Evolutionary conservation across 768 basidiomycete genomes (phyloP), one percentile per base, ranked within the genome.

Genomic region (Suillus brevipes): DNA sequence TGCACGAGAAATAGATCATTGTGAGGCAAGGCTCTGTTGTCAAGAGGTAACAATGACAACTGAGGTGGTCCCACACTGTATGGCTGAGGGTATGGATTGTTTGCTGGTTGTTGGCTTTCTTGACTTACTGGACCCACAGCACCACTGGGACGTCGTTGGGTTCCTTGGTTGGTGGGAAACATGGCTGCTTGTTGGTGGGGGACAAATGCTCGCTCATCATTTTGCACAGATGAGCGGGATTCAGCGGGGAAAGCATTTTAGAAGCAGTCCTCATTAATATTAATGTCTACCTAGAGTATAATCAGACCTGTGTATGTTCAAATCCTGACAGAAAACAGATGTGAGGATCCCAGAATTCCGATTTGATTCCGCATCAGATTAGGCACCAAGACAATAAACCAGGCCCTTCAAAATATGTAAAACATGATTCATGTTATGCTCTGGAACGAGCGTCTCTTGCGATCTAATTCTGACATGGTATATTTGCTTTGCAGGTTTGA

Each of bases 401-500:
- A 45, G 9, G 18, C 43, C 43, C 43, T 45, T 45, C 20, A 4
- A 45, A 45, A 3, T 83, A 6, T 23, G 3, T 6, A 4, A 47
- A 47, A 10, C n/a, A 47, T n/a, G n/a, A 12, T n/a, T 84, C 64
- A 45, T 80, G 0, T 47, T 47, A 23, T 23, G 47, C n/a, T 13
- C n/a, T 23, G 47, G 4, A 23, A 47, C 10, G 12, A 47, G 47
- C 2, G 47, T 47, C 47, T 47, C 47, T 47, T 47, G 47, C 2
- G n/a, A 47, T 47, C 47, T 12, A 23, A 23, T 47, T 23, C 47
- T 47, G 47, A 47, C 0, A 4, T 12, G 5, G 23, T 5, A 23
- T 47, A 23, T 23, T 47, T 47, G 10, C 47, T 47, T 47, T 47
- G 47, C 23, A 23, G 12, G n/a, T n/a, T 47, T 10, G n/a, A 23